Evolutionary conservation across 192 early-diverging fungal species (phyloP).

Genomic region (Pilaira anomala): DNA sequence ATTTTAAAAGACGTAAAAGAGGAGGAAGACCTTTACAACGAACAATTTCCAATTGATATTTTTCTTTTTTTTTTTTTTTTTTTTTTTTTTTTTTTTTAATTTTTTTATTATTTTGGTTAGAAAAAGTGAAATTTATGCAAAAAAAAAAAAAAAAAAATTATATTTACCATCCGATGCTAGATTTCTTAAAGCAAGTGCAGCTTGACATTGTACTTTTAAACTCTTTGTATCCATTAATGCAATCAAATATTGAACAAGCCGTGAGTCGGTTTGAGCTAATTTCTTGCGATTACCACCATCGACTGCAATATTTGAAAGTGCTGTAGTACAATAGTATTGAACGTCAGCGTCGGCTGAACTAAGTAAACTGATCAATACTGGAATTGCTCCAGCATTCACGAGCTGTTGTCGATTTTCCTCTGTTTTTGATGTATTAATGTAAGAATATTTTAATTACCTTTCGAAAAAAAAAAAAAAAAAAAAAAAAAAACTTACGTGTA

Average conservation of each 20-base stretch:
- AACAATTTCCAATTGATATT: slow-evolving; percentile 84
- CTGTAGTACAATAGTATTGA: slow-evolving; percentile 88
- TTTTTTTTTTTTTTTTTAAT: not conserved
- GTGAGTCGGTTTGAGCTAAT: slow-evolving; percentile 67
- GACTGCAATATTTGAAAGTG: slow-evolving; percentile 86
- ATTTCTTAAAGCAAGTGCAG: slow-evolving; percentile 83
- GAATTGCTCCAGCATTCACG: slow-evolving; percentile 78
- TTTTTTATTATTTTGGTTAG: not conserved
- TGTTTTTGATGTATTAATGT: not conserved
- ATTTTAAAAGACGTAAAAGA: slow-evolving; percentile 70
- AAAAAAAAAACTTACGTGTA: slow-evolving; percentile 54
- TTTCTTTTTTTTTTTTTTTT: slow-evolving; percentile 48
- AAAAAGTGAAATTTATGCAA: not conserved
- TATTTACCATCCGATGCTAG: slow-evolving; percentile 70
- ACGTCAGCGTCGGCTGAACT: slow-evolving; percentile 77
- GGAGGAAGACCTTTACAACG: slow-evolving; percentile 69
- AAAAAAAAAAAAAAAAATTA: not conserved
- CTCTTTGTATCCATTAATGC: slow-evolving; percentile 73
- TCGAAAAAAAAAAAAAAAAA: no score
- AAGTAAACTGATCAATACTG: slow-evolving; percentile 76
- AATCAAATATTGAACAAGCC: slow-evolving; percentile 73
- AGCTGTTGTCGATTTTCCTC: slow-evolving; percentile 79
- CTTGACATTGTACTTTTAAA: slow-evolving; percentile 84
- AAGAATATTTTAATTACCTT: not conserved
- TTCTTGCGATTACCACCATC: slow-evolving; percentile 67